Evolutionary conservation across 768 basidiomycete genomes (phyloP), one percentile per base, ranked within the genome.

Genomic region (Termitomyces sp.): DNA sequence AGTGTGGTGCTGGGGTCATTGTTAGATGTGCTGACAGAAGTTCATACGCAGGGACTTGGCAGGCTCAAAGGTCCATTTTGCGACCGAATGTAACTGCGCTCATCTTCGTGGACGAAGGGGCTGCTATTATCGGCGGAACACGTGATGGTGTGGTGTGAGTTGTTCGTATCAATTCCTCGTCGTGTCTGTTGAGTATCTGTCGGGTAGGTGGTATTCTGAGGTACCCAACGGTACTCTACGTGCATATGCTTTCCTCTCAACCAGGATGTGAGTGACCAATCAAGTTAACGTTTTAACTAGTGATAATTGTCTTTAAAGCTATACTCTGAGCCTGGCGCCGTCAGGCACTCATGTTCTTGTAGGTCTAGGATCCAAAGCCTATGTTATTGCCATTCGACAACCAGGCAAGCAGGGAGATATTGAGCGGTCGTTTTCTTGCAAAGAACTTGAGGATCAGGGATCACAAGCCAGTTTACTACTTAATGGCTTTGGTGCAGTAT

Each of bases 141-240:
- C 79, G 77, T 55, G 87, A 89, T 64, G 88, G 88, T 12, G 83
- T 85, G 20, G 64, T 89, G 87, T 88, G 69, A 58, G 84, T 32
- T 41, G 82, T 32, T 41, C 26, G 12, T 33, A 43, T 9, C 47
- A 48, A 47, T 28, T 56, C 32, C 32, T 49, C 32, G 44, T 40
- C 49, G 4, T 5, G 10, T 51, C 40, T n/a, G 59, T 53, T 58
- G 38, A 57, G 16, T 32, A 59, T 50, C 64, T 43, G 58, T 30
- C 58, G 3, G 52, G 40, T 33, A 88, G 86, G 61, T 88, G 88
- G 87, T 79, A 84, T 67, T 87, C 83, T 63, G 82, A 84, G 66
- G 73, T 89, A 59, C 85, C 85, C 0, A 86, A 87, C 62, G 87
- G 87, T 30, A 87, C 82, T 13, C 71, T 86, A 48, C 80, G 82